Evolutionary conservation across 83 land plant genomes (phyloP), one percentile per base, ranked within the genome.

Genomic region (Thuja plicata): DNA sequence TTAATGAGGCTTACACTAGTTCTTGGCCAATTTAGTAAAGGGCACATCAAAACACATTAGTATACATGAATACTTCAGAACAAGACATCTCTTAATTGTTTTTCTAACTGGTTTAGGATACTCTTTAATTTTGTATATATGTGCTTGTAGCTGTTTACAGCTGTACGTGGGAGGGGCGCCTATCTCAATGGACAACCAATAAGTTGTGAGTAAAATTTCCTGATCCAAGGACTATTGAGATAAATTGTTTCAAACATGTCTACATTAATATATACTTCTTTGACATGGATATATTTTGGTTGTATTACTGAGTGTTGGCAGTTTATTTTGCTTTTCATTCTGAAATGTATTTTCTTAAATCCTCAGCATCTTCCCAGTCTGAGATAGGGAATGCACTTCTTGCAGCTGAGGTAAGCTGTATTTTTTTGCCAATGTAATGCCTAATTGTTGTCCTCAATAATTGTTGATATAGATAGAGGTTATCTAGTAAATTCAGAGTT

Each of bases 301-400:
- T 85, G 40, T 48, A 54, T 85, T 79, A 38, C 66, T 54, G 34
- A 85, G 41, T 19, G 37, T 50, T 40, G 19, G 37, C 86, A 46
- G 30, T 84, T 35, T 21, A 11, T n/a, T 84, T 35, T 85, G 27
- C 4, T 16, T 54, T 30, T 32, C 9, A 54, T 85, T 81, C 48
- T 37, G 40, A 52, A 54, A 45, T 15, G 10, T 45, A 10, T 48
- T 84, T 84, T 30, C 37, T 85, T 40, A 55, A 85, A 85, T 55
- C 40, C 93, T 79, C 95, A 97, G 99, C 90, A 57, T 98, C 99
- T 45, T 90, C 89, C 83, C 95, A 98, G 89, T 78, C 88, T 86
- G 94, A 96, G 48, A 90, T 98, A 12, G 92, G 95, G 55, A 97
- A 92, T 86, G 92, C 96, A n/a, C 95, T 98, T 50, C 96, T 98